Evolutionary conservation across 352 stramenopile genomes (phyloP), one percentile per base, ranked within the genome.

Genomic region (Thraustochytrium sp.): DNA sequence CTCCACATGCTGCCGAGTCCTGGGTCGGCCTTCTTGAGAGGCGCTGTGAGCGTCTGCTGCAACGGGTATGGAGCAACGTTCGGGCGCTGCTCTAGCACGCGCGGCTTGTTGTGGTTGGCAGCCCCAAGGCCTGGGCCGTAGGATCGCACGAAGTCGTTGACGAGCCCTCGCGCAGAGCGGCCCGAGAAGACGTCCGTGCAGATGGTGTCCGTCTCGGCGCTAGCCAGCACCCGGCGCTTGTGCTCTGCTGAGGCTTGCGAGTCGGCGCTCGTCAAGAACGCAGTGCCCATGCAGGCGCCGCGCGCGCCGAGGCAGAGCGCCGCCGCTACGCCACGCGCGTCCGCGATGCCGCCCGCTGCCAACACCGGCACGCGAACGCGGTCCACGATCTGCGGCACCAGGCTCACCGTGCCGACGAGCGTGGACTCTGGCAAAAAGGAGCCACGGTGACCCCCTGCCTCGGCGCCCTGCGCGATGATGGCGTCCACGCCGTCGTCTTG

Each of bases 331-430:
- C 82, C 82, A 21, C 72, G 82, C 9, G 73, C 82, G 34, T 84
- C 72, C 9, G 51, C 38, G 26, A 85, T 84, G 2, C 82, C 82
- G 3, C 82, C 82, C 9, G 82, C 82, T 3, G 82, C 82, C n/a
- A 85, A 11, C 38, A 85, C 82, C 5, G 82, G 82, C 3, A 85
- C 44, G 13, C 21, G 26, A 0, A 85, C 82, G 36, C 21, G 18
- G 38, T 85, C 72, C 11, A 85, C 82, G 42, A 85, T 77, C 44
- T 85, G 82, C 18, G 82, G 75, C n/a, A 85, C 82, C 2, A 85
- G 72, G 31, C 44, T 62, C 56, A 85, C n/a, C 9, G 82, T 85
- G 13, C 82, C 82, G 0, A 85, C 51, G 23, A 80, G 34, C 21
- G 21, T 34, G 82, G 26, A 73, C 8, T 54, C 49, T 34, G 36